Conservation (phyloP, 306 rosid genomes). For the Morella rubra region DNA sequence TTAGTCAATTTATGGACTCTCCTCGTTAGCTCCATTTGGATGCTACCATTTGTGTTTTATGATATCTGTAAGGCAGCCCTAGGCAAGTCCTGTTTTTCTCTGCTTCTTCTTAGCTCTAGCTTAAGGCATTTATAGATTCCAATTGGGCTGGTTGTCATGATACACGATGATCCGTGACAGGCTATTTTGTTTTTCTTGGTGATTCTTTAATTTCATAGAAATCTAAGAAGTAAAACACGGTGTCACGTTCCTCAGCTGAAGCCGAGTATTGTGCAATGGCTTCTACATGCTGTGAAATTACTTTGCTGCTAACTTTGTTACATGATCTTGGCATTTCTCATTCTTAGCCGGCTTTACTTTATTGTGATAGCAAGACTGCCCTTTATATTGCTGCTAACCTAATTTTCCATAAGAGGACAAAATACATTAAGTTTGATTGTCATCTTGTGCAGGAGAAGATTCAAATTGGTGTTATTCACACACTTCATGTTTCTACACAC, state of each 20-base stretch:
- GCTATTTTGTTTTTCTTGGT: not conserved
- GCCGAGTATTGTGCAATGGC: not conserved
- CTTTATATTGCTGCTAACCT: no score
- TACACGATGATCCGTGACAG: not conserved
- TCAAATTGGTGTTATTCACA: no score
- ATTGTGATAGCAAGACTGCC: no score
- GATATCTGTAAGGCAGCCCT: not conserved
- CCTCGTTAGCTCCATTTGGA: not conserved
- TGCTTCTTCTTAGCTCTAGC: not conserved
- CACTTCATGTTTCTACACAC: no score
- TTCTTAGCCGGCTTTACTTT: no score
- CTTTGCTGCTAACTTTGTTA: no score
- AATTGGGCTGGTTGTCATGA: not conserved
- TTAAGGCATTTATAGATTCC: not conserved
- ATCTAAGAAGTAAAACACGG: no score
- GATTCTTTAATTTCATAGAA: not conserved
- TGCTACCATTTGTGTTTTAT: not conserved
- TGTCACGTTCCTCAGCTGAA: not conserved
- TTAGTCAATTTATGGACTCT: not conserved
- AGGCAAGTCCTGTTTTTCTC: not conserved
- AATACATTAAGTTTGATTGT: no score
- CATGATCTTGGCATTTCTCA: no score
- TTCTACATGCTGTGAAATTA: no score
- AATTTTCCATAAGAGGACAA: no score
- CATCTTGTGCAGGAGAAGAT: no score